Base-by-base conservation (phyloP, 108 stramenopile genomes). In the Cyclotella sp. region DNA sequence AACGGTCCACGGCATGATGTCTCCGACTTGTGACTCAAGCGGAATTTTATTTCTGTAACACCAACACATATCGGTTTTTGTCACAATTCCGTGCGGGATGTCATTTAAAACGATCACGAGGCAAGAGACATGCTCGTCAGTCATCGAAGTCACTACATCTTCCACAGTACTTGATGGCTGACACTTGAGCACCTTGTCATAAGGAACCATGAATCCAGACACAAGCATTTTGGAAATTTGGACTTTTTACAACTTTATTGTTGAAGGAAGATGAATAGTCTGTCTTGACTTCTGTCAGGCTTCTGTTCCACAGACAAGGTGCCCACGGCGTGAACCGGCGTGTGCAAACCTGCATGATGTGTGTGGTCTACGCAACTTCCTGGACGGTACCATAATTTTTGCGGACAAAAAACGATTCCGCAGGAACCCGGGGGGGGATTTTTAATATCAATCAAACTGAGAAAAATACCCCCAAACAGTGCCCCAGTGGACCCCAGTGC, bases 1-100 rank as follows among this genome's bases (percentile, higher is more conserved):
- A 29, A 62, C 76, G 24, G 73, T 72, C 77, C 77, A 78, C 9
- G 69, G 77, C 89, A 89, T 89, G 61, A 89, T 84, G 43, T 85
- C 84, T 3, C 79, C 64, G 30, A 87, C 72, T 53, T 81, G 68
- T 26, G 81, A 65, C 8, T 77, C 71, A 42, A 82, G 81, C 9
- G 69, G 45, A 30, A 77, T 57, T 46, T 41, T 30, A 9, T 76
- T 73, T 14, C 80, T 65, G 64, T 89, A 89, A 45, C 84, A 78
- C 74, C 76, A 64, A 45, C 83, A 79, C 13, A 89, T 59, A 72
- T 89, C 89, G 1, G 86, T 87, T 72, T 87, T 89, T 44, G 89
- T 89, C 21, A 89, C 49, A 39, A 89, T 83, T 30, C 86, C 86
- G 13, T 70, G 44, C 1, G 89, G 84, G n/a, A 14, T 64, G 55